Conservation (phyloP, 2,329 filamentous ascomycete genomes). For the Ophiocordyceps robertsii region DNA sequence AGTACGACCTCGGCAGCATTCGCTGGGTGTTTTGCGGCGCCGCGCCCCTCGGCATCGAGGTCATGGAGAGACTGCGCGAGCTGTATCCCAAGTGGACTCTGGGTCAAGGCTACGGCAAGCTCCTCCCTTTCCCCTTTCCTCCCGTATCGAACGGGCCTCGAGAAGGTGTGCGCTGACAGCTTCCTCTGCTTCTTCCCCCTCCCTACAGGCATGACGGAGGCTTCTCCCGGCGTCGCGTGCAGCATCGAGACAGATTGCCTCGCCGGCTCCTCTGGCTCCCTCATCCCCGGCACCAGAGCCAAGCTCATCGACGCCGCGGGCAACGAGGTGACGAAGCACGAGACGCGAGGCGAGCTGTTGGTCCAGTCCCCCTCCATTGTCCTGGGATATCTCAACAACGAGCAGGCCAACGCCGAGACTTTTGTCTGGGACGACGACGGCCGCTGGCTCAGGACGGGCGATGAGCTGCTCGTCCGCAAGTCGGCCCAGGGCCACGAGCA, state of each 20-base stretch:
- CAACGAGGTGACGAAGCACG: constrained; percentile 51
- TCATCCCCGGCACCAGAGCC: constrained; percentile 49
- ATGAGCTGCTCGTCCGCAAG: constrained; percentile 61
- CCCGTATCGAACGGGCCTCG: neutral
- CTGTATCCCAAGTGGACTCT: constrained; percentile 52
- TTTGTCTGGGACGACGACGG: constrained; percentile 55
- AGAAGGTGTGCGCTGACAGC: no score
- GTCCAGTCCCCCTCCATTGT: constrained; percentile 66
- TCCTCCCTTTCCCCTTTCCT: neutral
- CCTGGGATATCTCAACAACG: constrained; percentile 77
- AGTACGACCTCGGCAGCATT: constrained; percentile 60
- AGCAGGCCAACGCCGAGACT: constrained; percentile 68
- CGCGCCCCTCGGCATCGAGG: constrained; percentile 59
- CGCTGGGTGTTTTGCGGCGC: constrained; percentile 55
- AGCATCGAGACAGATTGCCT: constrained; percentile 46
- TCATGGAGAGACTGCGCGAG: constrained; percentile 45
- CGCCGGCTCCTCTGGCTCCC: constrained; percentile 53
- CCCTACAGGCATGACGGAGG: constrained; percentile 56
- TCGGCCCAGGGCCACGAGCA: constrained; percentile 61
- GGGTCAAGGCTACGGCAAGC: constrained; percentile 58
- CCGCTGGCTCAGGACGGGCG: constrained; percentile 71
- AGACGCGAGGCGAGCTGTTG: constrained; percentile 68
- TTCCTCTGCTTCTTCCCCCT: neutral
- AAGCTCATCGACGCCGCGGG: constrained; percentile 55
- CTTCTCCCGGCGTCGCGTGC: constrained; percentile 50